Conservation (phyloP, 2,329 filamentous ascomycete genomes). For the Trichoderma koningiopsis region DNA sequence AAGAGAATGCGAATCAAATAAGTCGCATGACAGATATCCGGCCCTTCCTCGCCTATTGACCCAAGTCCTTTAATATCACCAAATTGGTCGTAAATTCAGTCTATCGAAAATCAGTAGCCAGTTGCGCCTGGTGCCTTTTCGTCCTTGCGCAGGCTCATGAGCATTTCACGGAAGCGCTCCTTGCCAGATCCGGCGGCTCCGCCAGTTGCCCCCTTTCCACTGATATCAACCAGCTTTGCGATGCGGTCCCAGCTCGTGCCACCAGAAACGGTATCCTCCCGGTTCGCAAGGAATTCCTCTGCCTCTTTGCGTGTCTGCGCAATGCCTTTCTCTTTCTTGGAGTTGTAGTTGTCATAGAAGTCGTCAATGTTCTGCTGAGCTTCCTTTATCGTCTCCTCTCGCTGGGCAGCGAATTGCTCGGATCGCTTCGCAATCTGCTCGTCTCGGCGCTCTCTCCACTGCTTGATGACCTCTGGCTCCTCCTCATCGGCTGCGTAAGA, state of each 20-base stretch:
- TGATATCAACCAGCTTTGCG: conserved; percentile 94
- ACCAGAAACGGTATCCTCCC: conserved; percentile 90
- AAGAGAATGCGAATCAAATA: conserved; percentile 17
- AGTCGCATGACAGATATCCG: conserved; percentile 14
- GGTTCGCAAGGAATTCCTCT: conserved; percentile 83
- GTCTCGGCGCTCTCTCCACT: conserved; percentile 91
- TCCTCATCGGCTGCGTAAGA: conserved; percentile 67
- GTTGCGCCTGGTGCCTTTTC: conserved; percentile 75
- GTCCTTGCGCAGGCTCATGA: conserved; percentile 88
- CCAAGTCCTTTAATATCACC: conserved; percentile 6
- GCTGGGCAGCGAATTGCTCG: conserved; percentile 79
- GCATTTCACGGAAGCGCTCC: conserved; percentile 89
- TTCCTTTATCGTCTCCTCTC: conserved; percentile 81
- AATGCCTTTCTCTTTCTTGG: conserved; percentile 93
- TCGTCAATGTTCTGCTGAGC: conserved; percentile 95
- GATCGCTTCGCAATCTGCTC: conserved; percentile 80
- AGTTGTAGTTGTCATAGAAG: conserved; percentile 99
- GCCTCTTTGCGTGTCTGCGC: conserved; percentile 87
- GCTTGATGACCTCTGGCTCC: conserved; percentile 83
- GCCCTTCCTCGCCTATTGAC: not conserved
- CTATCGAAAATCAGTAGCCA: conserved; percentile 52
- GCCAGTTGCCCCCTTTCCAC: conserved; percentile 85
- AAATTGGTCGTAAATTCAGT: conserved; percentile 3
- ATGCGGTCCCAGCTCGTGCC: conserved; percentile 99
- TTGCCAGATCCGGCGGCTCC: conserved; percentile 90